A percentile compares a stretch with the other conserved stretches of the same genome.
Conservation (phyloP, 257 asterid genomes). For the Primulina eburnea region DNA sequence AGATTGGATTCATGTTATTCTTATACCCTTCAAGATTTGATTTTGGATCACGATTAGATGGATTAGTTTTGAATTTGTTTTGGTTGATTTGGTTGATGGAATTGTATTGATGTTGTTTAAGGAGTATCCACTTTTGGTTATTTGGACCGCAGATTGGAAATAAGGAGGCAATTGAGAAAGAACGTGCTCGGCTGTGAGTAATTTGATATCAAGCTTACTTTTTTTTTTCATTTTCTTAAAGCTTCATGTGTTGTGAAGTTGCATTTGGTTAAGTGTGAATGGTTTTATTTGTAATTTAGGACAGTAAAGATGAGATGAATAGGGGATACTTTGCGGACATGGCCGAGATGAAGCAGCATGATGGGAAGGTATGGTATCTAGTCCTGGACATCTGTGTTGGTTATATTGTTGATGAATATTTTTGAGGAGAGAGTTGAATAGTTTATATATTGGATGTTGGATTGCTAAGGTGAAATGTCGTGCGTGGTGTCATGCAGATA, state of each 20-base stretch:
- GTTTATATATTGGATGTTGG: background rate
- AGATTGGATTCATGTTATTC: background rate
- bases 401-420: background rate
- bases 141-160: conserved; percentile 53
- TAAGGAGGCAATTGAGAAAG: conserved; percentile 70
- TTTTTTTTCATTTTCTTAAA: background rate
- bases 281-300: conserved; percentile 44
- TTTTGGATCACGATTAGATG: background rate
- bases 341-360: conserved; percentile 66
- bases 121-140: conserved; percentile 21
- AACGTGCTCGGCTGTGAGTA: conserved; percentile 89
- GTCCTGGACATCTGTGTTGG: background rate
- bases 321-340: conserved; percentile 85
- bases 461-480: conserved; percentile 21
- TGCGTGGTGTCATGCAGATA: conserved; percentile 42
- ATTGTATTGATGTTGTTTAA: conserved; percentile 18
- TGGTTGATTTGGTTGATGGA: conserved; percentile 1
- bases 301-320: conserved; percentile 92
- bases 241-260: background rate
- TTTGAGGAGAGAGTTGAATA: background rate
- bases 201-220: background rate
- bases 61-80: background rate
- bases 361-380: conserved; percentile 68
- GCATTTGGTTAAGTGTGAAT: conserved; percentile 23
- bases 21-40: conserved; percentile 1